Base-by-base conservation (phyloP, 208 protist genomes). In the Acanthamoeba lenticulata region DNA sequence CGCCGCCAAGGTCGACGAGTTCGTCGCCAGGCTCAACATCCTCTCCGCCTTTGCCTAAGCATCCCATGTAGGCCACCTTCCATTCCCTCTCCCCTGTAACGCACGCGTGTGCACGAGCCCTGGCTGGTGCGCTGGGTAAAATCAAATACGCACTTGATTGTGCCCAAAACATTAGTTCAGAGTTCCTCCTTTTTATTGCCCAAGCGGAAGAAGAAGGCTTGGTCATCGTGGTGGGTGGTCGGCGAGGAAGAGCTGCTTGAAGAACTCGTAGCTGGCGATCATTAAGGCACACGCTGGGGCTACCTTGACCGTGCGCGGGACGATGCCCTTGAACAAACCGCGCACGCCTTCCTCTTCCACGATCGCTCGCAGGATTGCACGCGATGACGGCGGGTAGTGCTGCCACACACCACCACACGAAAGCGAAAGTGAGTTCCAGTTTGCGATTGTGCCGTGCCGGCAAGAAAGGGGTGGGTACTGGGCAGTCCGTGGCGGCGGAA, bases 281-380 rank as follows among this genome's bases (percentile, higher is more conserved):
- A 96, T 96, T 1, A 96, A 90, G 27, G 95, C 95, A 32, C 95
- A 96, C 1, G 88, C 95, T 1, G 95, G 95, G 40, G 95, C 67
- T 5, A 96, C 93, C 49, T 96, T 96, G 27, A 57, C 89, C 29
- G 92, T 88, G n/a, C 95, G 52, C 27, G 95, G 95, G 55, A 94
- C 36, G 38, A 94, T n/a, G 42, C 95, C 95, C 69, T 90, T 92
- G 55, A 93, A 93, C 3, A 96, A 44, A 27, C 92, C 95, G 36
- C 24, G 27, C 47, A 55, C 72, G 29, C 95, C 95, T 44, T 96
- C 95, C 44, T 96, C 32, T 67, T 57, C 9, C 21, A 90, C 52
- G 24, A 96, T 96, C 17, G 34, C 24, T 79, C 57, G 86, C 2
- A 93, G 19, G 38, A 90, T 93, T 24, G 89, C 21, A 19, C 74